phyloP scores from a whole-genome alignment of 73 alveolate genomes.

The Urostyla sp. region DNA sequence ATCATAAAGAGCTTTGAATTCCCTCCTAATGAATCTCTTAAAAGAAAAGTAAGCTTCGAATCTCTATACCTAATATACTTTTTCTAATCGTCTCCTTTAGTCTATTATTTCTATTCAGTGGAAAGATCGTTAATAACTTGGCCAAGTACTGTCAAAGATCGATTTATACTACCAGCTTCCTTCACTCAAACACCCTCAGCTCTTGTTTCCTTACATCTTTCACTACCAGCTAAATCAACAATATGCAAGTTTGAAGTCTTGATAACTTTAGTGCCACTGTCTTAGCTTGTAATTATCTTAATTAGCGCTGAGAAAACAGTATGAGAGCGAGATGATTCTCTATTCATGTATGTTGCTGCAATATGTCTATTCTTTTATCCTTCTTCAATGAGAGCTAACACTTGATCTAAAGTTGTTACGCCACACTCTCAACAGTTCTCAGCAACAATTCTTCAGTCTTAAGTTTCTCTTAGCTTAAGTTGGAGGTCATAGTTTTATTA shows the following conservation, averaged over 20 bases:
- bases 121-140: conserved; percentile 61
- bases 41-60: conserved; percentile 83
- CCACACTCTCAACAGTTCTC: too few relatives aligned
- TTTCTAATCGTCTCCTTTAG: conserved; percentile 75
- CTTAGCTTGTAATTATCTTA: conserved; percentile 84
- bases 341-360: conserved; percentile 95
- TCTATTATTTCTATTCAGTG: conserved; percentile 66
- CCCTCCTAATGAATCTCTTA: conserved; percentile 98
- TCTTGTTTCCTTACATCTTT: conserved; percentile 80
- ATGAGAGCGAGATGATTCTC: conserved; percentile 91
- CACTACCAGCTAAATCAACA: conserved; percentile 95
- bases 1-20: conserved; percentile 98
- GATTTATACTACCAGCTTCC: conserved; percentile 85
- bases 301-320: conserved; percentile 91
- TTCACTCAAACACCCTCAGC: conserved; percentile 79
- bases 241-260: conserved; percentile 73
- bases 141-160: conserved; percentile 36
- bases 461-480: too few relatives aligned
- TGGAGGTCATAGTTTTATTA: too few relatives aligned
- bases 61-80: conserved; percentile 89
- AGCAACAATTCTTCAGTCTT: too few relatives aligned
- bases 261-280: conserved; percentile 61
- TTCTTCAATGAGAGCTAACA: conserved; percentile 77
- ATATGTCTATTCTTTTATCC: conserved; percentile 80
- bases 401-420: too few relatives aligned